Percentiles rank a stretch among this genome's conserved stretches.
Conservation (phyloP, 2,329 filamentous ascomycete species). For the Xylariaceae sp. region DNA sequence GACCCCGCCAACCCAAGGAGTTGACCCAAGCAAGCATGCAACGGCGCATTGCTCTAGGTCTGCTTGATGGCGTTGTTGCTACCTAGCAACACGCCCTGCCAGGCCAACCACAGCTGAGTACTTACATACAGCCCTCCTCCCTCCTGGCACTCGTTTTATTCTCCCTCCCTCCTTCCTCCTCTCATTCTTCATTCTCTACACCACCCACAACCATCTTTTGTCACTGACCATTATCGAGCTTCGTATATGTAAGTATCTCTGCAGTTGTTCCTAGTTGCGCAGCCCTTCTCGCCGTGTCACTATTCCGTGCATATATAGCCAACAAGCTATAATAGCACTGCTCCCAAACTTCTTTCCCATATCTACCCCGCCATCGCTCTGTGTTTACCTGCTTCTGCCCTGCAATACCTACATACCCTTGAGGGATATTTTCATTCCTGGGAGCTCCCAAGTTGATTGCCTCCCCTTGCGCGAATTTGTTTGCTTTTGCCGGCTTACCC, state of each 20-base stretch:
- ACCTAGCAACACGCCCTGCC: slow-evolving; percentile 1
- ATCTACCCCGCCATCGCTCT: slow-evolving; percentile 15
- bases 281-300: no score
- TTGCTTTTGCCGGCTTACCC: background rate
- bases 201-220: background rate
- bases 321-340: background rate
- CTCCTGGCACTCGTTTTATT: slow-evolving; percentile 1
- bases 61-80: background rate
- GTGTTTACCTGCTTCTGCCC: slow-evolving; percentile 1
- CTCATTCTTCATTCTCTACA: slow-evolving; percentile 4
- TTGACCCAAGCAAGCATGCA: no score
- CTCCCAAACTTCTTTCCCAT: background rate
- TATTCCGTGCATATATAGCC: no score
- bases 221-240: background rate
- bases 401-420: slow-evolving; percentile 2
- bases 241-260: slow-evolving; percentile 8
- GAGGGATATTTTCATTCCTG: slow-evolving; percentile 15
- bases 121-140: slow-evolving; percentile 11
- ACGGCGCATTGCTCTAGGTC: no score
- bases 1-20: slow-evolving; percentile 12
- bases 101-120: slow-evolving; percentile 1
- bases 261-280: background rate
- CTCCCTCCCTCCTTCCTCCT: slow-evolving; percentile 9
- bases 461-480: slow-evolving; percentile 7
- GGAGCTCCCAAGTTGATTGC: background rate